phyloP scores from a whole-genome alignment of 1,284 basidiomycete species.

The Sporisorium exsertum region DNA sequence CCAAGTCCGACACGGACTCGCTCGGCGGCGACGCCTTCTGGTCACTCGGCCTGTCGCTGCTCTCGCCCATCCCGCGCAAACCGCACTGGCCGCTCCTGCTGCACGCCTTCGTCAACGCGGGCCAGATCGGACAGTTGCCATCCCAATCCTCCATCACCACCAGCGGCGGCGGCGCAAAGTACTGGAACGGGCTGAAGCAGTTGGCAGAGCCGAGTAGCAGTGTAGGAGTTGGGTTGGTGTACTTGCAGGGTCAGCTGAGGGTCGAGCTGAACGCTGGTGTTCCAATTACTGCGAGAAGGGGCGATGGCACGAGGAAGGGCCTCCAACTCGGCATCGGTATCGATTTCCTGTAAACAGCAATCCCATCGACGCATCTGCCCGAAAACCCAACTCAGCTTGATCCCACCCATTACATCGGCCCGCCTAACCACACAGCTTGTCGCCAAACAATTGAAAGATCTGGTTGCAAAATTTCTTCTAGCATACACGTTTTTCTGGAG shows the following conservation, averaged over 20 bases:
- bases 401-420: not conserved
- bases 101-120: slow-evolving; percentile 87
- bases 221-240: slow-evolving; percentile 89
- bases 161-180: not conserved
- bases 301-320: slow-evolving; percentile 83
- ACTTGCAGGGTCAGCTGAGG: slow-evolving; percentile 84
- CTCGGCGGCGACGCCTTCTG: slow-evolving; percentile 90
- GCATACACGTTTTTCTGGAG: not conserved
- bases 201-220: slow-evolving; percentile 74
- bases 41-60: slow-evolving; percentile 82
- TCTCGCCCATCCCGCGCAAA: slow-evolving; percentile 82
- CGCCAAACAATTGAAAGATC: not conserved
- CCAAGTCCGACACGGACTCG: slow-evolving; percentile 80
- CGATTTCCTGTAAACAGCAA: slow-evolving; percentile 49
- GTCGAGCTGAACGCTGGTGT: slow-evolving; percentile 93
- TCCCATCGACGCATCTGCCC: not conserved
- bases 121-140: slow-evolving; percentile 81
- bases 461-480: not conserved
- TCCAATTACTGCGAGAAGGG: slow-evolving; percentile 81
- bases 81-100: slow-evolving; percentile 88
- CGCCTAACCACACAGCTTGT: no score
- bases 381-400: not conserved
- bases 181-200: not conserved
- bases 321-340: slow-evolving; percentile 92
- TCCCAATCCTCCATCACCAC: not conserved